Conservation (phyloP, 352 stramenopile genomes). For the Globisporangium radiosum region DNA sequence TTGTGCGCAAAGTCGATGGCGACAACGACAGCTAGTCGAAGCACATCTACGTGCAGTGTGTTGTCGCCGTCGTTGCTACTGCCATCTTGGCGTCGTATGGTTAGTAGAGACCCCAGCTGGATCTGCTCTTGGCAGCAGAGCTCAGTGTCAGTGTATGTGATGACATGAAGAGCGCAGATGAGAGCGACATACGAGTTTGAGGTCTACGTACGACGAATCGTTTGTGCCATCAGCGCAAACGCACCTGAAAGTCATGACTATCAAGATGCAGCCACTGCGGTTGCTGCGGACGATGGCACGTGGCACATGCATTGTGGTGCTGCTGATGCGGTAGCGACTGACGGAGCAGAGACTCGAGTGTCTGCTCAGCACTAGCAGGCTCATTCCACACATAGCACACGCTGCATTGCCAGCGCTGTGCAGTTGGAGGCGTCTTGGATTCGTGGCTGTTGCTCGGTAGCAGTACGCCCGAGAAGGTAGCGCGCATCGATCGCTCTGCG, state of each 20-base stretch:
- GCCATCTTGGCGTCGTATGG: background rate
- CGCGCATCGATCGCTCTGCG: background rate
- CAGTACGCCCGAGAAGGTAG: slow-evolving; percentile 7
- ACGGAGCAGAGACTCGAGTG: background rate
- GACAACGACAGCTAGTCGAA: slow-evolving; percentile 10
- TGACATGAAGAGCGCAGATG: too few species aligned
- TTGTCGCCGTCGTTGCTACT: too few species aligned
- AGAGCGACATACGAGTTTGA: too few species aligned
- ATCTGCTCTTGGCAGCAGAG: slow-evolving; percentile 9
- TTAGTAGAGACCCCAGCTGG: slow-evolving; percentile 16
- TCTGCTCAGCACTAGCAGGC: background rate
- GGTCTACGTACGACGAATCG: too few species aligned
- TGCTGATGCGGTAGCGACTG: background rate
- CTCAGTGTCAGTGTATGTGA: too few species aligned
- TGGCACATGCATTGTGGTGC: too few species aligned
- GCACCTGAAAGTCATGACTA: slow-evolving; percentile 17
- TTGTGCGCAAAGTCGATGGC: slow-evolving; percentile 19
- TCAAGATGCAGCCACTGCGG: slow-evolving; percentile 26
- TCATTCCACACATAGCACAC: slow-evolving; percentile 18
- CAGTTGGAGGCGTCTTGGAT: background rate
- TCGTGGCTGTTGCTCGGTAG: background rate
- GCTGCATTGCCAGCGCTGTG: slow-evolving; percentile 13
- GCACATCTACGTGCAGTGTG: too few species aligned
- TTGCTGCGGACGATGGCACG: slow-evolving; percentile 16
- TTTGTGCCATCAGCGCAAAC: too few species aligned